Evolutionary conservation across 768 basidiomycete species (phyloP), one percentile per base, ranked within the genome.

Genomic region (Termitomyces sp.): DNA sequence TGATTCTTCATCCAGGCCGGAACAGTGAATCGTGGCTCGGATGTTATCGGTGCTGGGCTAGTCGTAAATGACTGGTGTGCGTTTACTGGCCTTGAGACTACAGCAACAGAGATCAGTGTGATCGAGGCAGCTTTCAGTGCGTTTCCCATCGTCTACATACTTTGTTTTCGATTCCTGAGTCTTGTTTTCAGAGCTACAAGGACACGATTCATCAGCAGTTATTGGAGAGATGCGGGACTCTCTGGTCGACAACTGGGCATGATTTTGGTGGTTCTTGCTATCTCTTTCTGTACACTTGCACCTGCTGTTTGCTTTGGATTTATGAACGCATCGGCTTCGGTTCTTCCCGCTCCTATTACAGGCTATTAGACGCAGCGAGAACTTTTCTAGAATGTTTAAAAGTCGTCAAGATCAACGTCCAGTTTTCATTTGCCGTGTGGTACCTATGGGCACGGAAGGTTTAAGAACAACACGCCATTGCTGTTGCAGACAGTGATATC

Each of bases 31-130:
- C 88, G 97, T 67, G 97, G 97, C 64, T 97, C 94, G 44, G 97
- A 98, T 64, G 94, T 98, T 35, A 87, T 99, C 60, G 97, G 97
- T 29, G 97, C 96, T 9, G 97, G 97, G 29, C 79, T 98, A 32
- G 94, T 99, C 53, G 97, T 98, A 54, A 99, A 99, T 65, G 97
- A 98, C 69, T 98, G 97, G 97, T 93, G 91, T 74, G 97, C 97
- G 10, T 98, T 98, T 73, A 94, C 94, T n/a, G 97, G 97, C 33
- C 79, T 97, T 27, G 97, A 99, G 67, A 98, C 97, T 57, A 99
- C 97, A n/a, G 97, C 97, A 38, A 98, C 96, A 50, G 97, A 99
- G 72, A 93, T 98, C 70, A 91, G 89, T 64, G 96, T 99, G 36
- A 97, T 98, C 63, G 97, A 99, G 70, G 94, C 95, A 25, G 81